phyloP scores from a whole-genome alignment of 208 protist genomes.

The Tritrichomonas foetus region DNA sequence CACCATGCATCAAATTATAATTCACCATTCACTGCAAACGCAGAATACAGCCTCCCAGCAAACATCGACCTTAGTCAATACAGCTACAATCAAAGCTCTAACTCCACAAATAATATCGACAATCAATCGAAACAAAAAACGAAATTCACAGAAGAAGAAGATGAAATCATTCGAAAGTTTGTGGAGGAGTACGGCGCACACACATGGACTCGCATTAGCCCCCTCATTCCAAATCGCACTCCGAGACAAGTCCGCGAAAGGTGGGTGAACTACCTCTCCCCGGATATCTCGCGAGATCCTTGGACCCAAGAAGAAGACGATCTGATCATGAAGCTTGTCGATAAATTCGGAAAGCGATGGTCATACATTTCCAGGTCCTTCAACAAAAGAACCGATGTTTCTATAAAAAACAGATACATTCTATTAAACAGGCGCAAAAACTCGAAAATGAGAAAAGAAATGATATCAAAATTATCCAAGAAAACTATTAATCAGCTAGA shows the following conservation, averaged over 20 bases:
- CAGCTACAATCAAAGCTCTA: too few species aligned
- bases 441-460: too few species aligned
- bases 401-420: background rate
- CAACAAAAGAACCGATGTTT: background rate
- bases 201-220: background rate
- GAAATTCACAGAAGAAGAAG: background rate
- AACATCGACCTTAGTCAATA: too few species aligned
- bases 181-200: background rate
- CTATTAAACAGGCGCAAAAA: background rate
- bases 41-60: too few species aligned
- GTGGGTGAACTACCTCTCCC: background rate
- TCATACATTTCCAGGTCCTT: background rate
- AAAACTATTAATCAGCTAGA: too few species aligned
- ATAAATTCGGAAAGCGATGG: background rate
- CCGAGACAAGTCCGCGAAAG: background rate
- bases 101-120: too few species aligned
- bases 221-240: background rate
- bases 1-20: too few species aligned
- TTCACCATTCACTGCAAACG: too few species aligned
- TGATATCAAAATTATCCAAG: too few species aligned
- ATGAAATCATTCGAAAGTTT: background rate
- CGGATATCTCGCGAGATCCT: background rate
- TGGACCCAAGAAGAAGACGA: slow-evolving; percentile 22
- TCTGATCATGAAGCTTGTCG: background rate
- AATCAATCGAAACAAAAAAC: background rate